A percentile compares a stretch with the other conserved stretches of the same genome.
phyloP scores from a whole-genome alignment of 2,329 filamentous ascomycete species.

The Phaeosphaeriaceae sp. region DNA sequence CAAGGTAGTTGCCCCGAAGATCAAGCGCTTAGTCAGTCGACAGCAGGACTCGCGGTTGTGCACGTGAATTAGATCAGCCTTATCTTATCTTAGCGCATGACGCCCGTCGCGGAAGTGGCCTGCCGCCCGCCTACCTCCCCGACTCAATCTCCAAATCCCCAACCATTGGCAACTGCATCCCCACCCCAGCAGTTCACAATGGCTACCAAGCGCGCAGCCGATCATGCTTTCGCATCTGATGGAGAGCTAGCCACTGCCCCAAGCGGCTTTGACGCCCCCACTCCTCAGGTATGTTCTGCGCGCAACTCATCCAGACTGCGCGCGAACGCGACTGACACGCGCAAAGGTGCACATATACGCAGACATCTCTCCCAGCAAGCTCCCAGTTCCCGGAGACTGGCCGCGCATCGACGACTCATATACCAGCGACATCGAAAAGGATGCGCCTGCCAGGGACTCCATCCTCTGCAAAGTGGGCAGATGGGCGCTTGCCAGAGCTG shows the following conservation, averaged over 20 bases:
- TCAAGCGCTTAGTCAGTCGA: neutral
- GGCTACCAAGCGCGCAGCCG: slow-evolving; percentile 26
- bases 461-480: slow-evolving; percentile 22
- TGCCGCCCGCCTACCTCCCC: slow-evolving; percentile 9
- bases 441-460: slow-evolving; percentile 1
- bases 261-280: slow-evolving; percentile 17
- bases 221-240: slow-evolving; percentile 16
- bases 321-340: slow-evolving; percentile 8
- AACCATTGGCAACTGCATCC: slow-evolving; percentile 1
- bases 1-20: neutral
- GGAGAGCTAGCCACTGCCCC: slow-evolving; percentile 12
- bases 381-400: slow-evolving; percentile 25
- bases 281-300: slow-evolving; percentile 23
- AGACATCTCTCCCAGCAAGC: slow-evolving; percentile 2
- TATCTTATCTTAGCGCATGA: neutral
- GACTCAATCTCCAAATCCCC: slow-evolving; percentile 8
- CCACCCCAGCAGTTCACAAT: neutral
- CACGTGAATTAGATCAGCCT: neutral
- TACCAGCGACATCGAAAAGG: slow-evolving; percentile 1
- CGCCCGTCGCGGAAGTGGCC: slow-evolving; percentile 2
- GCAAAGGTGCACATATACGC: slow-evolving; percentile 9
- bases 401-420: slow-evolving; percentile 7
- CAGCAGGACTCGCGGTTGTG: neutral
- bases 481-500: slow-evolving; percentile 19
- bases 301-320: neutral